These are phyloP conservation scores for Sporormia fimetaria DNA, from an alignment of 495 filamentous ascomycete genomes.

Conservation along the genomic window DNA sequence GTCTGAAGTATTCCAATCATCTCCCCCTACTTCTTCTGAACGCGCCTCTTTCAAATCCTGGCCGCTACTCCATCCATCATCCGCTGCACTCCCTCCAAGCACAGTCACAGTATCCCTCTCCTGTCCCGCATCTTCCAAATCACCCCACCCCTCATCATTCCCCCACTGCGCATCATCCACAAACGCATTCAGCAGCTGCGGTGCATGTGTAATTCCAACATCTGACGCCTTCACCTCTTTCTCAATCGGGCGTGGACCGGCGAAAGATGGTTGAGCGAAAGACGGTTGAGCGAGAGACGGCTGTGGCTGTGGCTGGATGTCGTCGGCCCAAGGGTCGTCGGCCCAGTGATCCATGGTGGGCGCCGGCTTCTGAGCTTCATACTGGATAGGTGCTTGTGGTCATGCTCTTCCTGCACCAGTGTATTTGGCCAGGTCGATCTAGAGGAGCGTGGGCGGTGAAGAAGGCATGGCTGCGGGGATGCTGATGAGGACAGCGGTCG, in stretches of 20 bases:
- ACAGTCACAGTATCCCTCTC: no score
- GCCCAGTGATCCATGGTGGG: slow-evolving; percentile 27
- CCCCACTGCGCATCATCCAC: slow-evolving; percentile 26
- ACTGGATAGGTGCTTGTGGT: slow-evolving; percentile 12
- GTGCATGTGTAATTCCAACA: not conserved
- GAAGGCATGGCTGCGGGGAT: no score
- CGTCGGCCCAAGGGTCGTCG: slow-evolving; percentile 27
- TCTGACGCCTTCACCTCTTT: no score
- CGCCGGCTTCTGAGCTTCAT: slow-evolving; percentile 14
- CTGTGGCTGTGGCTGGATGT: slow-evolving; percentile 5
- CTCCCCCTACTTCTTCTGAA: no score
- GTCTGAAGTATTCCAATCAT: not conserved
- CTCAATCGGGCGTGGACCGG: no score
- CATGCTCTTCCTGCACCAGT: slow-evolving; percentile 7
- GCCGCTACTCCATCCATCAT: no score
- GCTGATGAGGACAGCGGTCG: not conserved
- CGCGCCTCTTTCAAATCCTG: no score
- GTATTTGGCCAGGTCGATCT: not conserved
- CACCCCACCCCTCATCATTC: slow-evolving; percentile 6
- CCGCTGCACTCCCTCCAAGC: no score
- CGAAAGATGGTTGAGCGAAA: not conserved
- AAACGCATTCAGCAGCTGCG: slow-evolving; percentile 15
- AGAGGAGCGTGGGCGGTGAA: not conserved
- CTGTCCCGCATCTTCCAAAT: slow-evolving; percentile 1
- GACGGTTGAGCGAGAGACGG: not conserved